These are phyloP conservation scores for Camellia lanceoleosa DNA, from an alignment of 148 eudicot genomes.

Conservation along the genomic window DNA sequence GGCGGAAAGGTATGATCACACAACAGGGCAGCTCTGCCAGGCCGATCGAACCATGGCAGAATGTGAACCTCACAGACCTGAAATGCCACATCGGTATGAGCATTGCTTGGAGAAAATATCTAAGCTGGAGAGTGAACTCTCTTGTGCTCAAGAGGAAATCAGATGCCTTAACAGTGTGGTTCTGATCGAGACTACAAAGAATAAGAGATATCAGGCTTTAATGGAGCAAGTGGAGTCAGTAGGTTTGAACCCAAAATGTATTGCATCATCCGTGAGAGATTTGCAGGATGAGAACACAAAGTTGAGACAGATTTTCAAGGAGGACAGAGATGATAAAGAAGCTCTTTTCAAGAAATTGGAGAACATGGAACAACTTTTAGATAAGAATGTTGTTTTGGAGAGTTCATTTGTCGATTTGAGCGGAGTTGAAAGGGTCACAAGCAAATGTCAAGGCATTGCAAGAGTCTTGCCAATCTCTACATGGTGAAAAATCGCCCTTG, in stretches of 20 bases:
- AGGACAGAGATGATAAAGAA: constrained; percentile 52
- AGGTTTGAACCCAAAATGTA: constrained; percentile 60
- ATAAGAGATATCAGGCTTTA: constrained; percentile 51
- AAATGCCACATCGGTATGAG: constrained; percentile 43
- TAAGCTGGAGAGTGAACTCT: constrained; percentile 54
- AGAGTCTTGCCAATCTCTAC: constrained; percentile 45
- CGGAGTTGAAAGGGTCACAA: constrained; percentile 50
- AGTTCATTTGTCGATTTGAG: constrained; percentile 48
- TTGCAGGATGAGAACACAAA: constrained; percentile 68
- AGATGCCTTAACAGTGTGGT: constrained; percentile 50
- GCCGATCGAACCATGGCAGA: constrained; percentile 80
- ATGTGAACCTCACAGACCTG: constrained; percentile 47
- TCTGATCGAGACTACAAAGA: constrained; percentile 41
- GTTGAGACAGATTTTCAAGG: constrained; percentile 47
- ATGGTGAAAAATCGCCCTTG: constrained; percentile 64
- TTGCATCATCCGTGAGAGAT: constrained; percentile 45
- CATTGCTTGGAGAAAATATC: constrained; percentile 58
- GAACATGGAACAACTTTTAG: constrained; percentile 51
- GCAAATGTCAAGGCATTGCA: constrained; percentile 51
- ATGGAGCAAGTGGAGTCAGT: constrained; percentile 51
- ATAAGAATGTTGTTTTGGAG: constrained; percentile 38
- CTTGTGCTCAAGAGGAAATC: constrained; percentile 54
- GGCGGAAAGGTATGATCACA: constrained; percentile 92
- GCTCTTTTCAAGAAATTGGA: constrained; percentile 47
- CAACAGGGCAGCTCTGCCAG: constrained; percentile 93